Base-by-base conservation (phyloP, 2,329 filamentous ascomycete species). In the Ploettnerulaceae sp. region DNA sequence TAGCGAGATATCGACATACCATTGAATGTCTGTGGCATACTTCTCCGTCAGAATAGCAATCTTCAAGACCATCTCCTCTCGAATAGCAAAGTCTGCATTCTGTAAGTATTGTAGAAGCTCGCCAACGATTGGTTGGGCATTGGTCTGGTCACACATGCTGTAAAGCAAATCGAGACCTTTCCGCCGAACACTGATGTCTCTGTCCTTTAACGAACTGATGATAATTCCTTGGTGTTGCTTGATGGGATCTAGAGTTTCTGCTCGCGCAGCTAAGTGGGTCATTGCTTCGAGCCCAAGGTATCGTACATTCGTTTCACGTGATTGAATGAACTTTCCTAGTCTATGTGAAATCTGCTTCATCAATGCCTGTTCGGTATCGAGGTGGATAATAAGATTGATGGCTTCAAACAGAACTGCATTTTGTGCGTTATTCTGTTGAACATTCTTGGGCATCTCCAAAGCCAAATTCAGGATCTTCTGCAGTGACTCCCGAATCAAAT, bases 51-150 rank as follows among this genome's bases (percentile, higher is more conserved):
- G 69, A 61, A 98, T 98, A 42, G 93, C 93, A 67, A 98, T 95
- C 71, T 98, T 98, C 53, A 98, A 74, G 3, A 97, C 93, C 93
- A 98, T 98, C 67, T 98, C 93, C 70, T 98, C 94, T 54, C 94
- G 82, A 60, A 98, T 96, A 4, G 91, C 91, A 66, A 95, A 98
- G 67, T 98, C 93, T 37, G 93, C 93, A 46, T 89, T 95, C 62
- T 96, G 91, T 7, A 98, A 77, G 66, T 96, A 97, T 57, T 91
- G 88, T 43, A 98, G 71, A 40, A 98, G 81, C 69, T 98, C 93
- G 50, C 86, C 85, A 29, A 98, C 93, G 56, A 98, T 95, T 7
- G 88, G 83, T 55, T 88, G 86, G 6, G 93, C 89, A 67, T 98
- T 98, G n/a, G 84, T 84, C 25, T 86, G 80, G 67, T 98, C 93